phyloP scores from a whole-genome alignment of 2,329 filamentous ascomycete genomes.

The Fusarium incarnatum region DNA sequence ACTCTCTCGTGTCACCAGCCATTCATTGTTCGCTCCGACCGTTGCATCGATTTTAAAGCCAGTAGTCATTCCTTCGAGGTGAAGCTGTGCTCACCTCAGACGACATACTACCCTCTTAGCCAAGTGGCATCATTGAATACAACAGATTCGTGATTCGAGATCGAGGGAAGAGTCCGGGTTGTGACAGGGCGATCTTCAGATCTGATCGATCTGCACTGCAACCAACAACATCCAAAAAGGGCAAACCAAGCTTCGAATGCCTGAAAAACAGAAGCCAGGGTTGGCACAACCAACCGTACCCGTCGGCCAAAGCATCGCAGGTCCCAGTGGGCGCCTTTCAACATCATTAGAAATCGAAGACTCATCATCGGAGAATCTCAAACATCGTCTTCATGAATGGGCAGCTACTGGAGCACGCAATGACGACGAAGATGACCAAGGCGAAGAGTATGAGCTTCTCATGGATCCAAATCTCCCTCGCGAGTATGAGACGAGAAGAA shows the following conservation, averaged over 20 bases:
- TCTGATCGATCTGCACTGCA: neutral
- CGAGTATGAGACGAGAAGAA: slow-evolving; percentile 55
- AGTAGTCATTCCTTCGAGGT: neutral
- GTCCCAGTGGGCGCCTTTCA: slow-evolving; percentile 45
- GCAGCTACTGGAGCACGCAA: slow-evolving; percentile 54
- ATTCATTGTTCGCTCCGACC: neutral
- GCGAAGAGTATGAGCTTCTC: slow-evolving; percentile 67
- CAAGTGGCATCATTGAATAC: neutral
- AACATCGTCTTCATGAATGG: slow-evolving; percentile 56
- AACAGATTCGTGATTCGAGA: neutral
- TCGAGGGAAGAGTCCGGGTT: neutral
- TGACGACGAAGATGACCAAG: slow-evolving; percentile 59
- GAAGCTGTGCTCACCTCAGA: neutral
- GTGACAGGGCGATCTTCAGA: neutral
- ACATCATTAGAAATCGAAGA: slow-evolving; percentile 45
- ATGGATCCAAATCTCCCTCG: slow-evolving; percentile 64
- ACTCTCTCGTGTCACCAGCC: neutral
- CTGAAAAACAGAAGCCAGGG: slow-evolving; percentile 9
- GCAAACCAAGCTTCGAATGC: slow-evolving; percentile 10
- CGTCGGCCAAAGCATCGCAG: slow-evolving; percentile 41
- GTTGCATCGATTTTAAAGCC: neutral
- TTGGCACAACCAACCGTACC: slow-evolving; percentile 32
- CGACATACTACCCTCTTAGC: neutral
- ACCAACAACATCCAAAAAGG: neutral
- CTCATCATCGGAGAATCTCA: slow-evolving; percentile 42